A percentile compares a stretch with the other conserved stretches of the same genome.
Conservation (phyloP, 2,329 filamentous ascomycete species). For the Aspergillus sp. region DNA sequence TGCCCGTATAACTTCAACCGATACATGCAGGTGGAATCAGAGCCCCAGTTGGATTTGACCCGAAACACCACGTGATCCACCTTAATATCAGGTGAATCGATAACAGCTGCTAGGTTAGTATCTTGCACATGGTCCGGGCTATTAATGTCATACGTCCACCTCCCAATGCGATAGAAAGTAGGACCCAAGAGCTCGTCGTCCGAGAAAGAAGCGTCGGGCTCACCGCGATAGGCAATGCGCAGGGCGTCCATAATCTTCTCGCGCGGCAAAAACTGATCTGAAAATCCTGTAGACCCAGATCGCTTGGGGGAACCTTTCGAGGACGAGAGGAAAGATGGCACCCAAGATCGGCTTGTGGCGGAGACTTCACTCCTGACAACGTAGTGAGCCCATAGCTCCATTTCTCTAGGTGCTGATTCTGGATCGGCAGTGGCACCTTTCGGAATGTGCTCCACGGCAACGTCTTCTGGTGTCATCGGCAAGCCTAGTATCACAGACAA, state of each 20-base stretch:
- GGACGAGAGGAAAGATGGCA: neutral
- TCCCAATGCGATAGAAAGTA: constrained; percentile 34
- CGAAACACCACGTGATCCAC: constrained; percentile 37
- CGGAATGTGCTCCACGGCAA: constrained; percentile 67
- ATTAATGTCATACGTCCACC: constrained; percentile 34
- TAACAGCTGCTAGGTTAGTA: constrained; percentile 32
- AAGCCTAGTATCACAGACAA: constrained; percentile 32
- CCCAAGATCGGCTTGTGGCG: constrained; percentile 1
- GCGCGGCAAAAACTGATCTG: constrained; percentile 19
- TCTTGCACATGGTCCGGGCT: constrained; percentile 30
- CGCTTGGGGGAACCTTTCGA: neutral
- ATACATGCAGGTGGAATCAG: constrained; percentile 39
- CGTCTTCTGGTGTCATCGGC: constrained; percentile 58
- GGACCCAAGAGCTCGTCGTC: constrained; percentile 30
- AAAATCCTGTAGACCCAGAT: neutral
- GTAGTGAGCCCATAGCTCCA: constrained; percentile 64
- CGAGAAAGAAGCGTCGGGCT: constrained; percentile 28
- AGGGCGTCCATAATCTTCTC: constrained; percentile 27
- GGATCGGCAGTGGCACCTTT: constrained; percentile 56
- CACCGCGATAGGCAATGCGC: constrained; percentile 20
- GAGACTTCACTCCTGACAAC: constrained; percentile 31
- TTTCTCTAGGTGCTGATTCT: constrained; percentile 54
- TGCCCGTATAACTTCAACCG: constrained; percentile 40
- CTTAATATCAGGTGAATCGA: constrained; percentile 29
- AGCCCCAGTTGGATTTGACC: constrained; percentile 40